These are phyloP conservation scores for Pugionium dolabratum DNA, from an alignment of 345 rosid genomes.

Conservation along the genomic window DNA sequence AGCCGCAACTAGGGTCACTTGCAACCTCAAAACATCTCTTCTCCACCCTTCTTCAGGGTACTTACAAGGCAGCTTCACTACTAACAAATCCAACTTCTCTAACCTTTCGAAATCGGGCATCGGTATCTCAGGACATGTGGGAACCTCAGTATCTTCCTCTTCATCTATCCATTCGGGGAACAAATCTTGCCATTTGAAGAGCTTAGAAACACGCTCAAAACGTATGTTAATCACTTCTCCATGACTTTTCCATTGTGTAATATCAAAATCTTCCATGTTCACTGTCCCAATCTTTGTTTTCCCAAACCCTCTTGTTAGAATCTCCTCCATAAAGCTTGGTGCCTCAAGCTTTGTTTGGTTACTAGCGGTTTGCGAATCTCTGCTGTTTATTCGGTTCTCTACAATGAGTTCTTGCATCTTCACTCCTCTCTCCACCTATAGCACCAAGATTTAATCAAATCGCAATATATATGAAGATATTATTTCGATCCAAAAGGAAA, in stretches of 20 bases:
- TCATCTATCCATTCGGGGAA: slow-evolving; percentile 99
- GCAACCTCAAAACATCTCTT: slow-evolving; percentile 81
- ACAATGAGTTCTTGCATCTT: slow-evolving; percentile 62
- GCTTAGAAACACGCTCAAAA: slow-evolving; percentile 60
- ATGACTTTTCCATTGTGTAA: slow-evolving; percentile 55
- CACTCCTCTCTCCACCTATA: slow-evolving; percentile 56
- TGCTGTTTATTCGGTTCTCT: slow-evolving; percentile 23
- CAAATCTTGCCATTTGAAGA: slow-evolving; percentile 69
- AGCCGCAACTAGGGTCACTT: slow-evolving; percentile 72
- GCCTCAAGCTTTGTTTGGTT: slow-evolving; percentile 57
- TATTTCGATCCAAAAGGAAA: background rate
- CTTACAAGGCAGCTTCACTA: slow-evolving; percentile 74
- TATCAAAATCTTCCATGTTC: slow-evolving; percentile 71
- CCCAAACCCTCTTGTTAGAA: slow-evolving; percentile 46
- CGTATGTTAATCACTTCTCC: slow-evolving; percentile 56
- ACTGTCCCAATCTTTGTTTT: slow-evolving; percentile 71
- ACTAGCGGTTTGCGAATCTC: background rate
- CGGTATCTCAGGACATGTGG: slow-evolving; percentile 80
- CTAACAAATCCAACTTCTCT: slow-evolving; percentile 64
- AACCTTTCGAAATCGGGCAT: slow-evolving; percentile 62
- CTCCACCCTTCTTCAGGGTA: slow-evolving; percentile 82
- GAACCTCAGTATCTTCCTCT: slow-evolving; percentile 74
- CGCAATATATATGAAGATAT: background rate
- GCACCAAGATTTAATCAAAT: slow-evolving; percentile 16
- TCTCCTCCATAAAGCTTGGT: slow-evolving; percentile 60